Conservation (phyloP, 345 rosid species). For the Cardamine resedifolia region DNA sequence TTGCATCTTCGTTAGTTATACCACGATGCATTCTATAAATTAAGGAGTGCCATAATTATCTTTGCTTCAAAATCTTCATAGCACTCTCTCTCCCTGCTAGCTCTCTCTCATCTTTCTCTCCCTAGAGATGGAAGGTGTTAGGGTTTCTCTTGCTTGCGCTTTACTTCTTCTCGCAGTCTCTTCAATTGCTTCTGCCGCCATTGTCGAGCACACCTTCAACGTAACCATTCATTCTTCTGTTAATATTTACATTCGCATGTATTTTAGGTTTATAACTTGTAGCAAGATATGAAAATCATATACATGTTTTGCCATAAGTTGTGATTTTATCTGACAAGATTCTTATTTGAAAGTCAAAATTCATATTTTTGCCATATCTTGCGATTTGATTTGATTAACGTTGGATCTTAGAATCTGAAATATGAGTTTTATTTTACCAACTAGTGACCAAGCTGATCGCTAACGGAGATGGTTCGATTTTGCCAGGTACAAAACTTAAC, state of each 20-base stretch:
- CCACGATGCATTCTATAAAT: constrained; percentile 19
- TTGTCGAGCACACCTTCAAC: constrained; percentile 69
- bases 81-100: neutral
- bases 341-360: neutral
- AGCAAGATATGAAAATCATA: neutral
- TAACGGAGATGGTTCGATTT: constrained; percentile 17
- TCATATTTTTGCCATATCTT: neutral
- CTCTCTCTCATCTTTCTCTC: constrained; percentile 1
- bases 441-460: neutral
- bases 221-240: constrained; percentile 43
- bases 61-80: constrained; percentile 10
- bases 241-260: neutral
- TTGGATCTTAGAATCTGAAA: neutral
- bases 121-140: constrained; percentile 39
- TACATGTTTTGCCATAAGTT: neutral
- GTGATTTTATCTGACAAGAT: neutral
- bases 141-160: constrained; percentile 39
- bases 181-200: constrained; percentile 57
- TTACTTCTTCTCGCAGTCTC: constrained; percentile 42
- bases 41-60: neutral
- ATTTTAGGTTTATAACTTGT: neutral
- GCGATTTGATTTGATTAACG: neutral
- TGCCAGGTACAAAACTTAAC: constrained; percentile 72
- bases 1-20: neutral
- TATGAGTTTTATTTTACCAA: neutral